Conservation (phyloP, 768 basidiomycete genomes). For the Suillus tomentosus region DNA sequence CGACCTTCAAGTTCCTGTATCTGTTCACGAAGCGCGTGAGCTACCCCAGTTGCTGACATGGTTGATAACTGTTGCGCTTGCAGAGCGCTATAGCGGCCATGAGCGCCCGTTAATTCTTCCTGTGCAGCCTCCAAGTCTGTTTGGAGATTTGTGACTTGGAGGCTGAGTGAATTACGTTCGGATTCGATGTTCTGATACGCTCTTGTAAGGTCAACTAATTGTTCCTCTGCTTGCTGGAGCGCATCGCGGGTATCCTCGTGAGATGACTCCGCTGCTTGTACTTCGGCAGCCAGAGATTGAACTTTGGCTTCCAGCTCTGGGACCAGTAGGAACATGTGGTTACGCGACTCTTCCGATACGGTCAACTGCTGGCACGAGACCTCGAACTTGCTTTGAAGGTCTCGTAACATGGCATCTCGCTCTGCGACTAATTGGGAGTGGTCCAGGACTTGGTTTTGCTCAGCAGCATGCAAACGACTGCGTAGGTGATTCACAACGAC, state of each 20-base stretch:
- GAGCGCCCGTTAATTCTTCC: constrained; percentile 55
- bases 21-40: constrained; percentile 57
- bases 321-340: constrained; percentile 29
- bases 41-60: constrained; percentile 60
- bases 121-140: constrained; percentile 56
- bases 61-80: constrained; percentile 67
- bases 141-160: constrained; percentile 65
- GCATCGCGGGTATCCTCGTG: constrained; percentile 37
- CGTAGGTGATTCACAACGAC: constrained; percentile 44
- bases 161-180: constrained; percentile 64
- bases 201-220: constrained; percentile 45
- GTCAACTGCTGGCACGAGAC: constrained; percentile 37
- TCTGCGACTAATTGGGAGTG: constrained; percentile 22
- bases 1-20: constrained; percentile 70
- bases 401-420: constrained; percentile 19
- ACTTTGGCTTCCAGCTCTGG: constrained; percentile 40
- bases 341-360: constrained; percentile 28
- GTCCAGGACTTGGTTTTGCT: constrained; percentile 14
- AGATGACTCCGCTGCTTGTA: constrained; percentile 35
- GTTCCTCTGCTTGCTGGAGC: constrained; percentile 37
- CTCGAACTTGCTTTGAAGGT: constrained; percentile 36
- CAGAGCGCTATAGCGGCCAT: constrained; percentile 60
- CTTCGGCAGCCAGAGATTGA: constrained; percentile 32
- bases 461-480: constrained; percentile 19
- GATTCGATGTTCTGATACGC: constrained; percentile 60